A percentile compares a stretch with the other conserved stretches of the same genome.
Evolutionary conservation across 2,329 filamentous ascomycete genomes (phyloP).

Genomic region (Penicillium sp.): DNA sequence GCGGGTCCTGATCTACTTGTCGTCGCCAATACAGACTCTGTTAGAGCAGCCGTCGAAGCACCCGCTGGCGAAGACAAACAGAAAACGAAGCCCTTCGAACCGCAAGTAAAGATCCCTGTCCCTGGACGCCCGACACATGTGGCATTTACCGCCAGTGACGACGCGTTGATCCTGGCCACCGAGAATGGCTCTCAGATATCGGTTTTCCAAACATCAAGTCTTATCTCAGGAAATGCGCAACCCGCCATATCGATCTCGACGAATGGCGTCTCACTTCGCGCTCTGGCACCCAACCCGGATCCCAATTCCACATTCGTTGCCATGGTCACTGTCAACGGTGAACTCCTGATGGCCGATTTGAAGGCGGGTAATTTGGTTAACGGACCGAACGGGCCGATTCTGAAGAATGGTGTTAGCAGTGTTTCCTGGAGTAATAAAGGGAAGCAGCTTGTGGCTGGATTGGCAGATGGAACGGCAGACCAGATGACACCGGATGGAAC

Average conservation of each 20-base stretch:
- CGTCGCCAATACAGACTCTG: constrained; percentile 69
- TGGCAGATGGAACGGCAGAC: constrained; percentile 70
- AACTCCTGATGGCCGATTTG: constrained; percentile 78
- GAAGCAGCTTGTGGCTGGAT: constrained; percentile 85
- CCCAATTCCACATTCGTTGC: constrained; percentile 65
- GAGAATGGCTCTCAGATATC: constrained; percentile 76
- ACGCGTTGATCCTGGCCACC: constrained; percentile 74
- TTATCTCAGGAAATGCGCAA: constrained; percentile 63
- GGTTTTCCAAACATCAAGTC: constrained; percentile 69
- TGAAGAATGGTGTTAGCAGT: constrained; percentile 74
- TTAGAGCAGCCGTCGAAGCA: constrained; percentile 68
- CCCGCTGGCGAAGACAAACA: constrained; percentile 53
- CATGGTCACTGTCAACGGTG: constrained; percentile 72
- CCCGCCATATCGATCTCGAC: constrained; percentile 72
- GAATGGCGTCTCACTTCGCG: constrained; percentile 67
- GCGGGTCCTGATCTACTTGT: constrained; percentile 76
- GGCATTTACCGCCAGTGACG: constrained; percentile 85
- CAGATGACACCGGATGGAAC: constrained; percentile 81
- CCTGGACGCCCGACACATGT: constrained; percentile 78
- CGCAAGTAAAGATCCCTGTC: constrained; percentile 68
- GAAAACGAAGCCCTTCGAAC: constrained; percentile 65
- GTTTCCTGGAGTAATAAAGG: constrained; percentile 88
- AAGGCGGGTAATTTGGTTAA: constrained; percentile 58
- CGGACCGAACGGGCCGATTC: constrained; percentile 58
- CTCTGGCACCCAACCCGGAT: constrained; percentile 75